Evolutionary conservation across 1,139 yeast genomes (phyloP).

Genomic region (Magnusiomyces starmeri): DNA sequence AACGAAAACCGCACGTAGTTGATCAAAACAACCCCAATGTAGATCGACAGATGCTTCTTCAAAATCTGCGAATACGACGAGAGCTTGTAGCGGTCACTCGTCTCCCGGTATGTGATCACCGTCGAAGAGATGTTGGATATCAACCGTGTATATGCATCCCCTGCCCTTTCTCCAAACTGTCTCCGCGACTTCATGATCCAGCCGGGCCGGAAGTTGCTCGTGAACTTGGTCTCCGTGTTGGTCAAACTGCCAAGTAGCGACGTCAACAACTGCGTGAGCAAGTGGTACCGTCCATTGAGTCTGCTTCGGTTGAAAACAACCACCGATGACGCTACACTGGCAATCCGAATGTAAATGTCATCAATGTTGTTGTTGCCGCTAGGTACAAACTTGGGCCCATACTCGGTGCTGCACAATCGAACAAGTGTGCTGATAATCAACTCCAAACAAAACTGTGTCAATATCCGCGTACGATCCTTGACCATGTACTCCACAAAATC

Average conservation of each 20-base stretch:
- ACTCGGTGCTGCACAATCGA: conserved; percentile 3
- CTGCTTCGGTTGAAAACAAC: conserved; percentile 64
- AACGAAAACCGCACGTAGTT: conserved; percentile 46
- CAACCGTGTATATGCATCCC: conserved; percentile 49
- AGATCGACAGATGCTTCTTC: conserved; percentile 54
- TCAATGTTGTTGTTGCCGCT: conserved; percentile 2
- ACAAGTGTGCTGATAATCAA: conserved; percentile 33
- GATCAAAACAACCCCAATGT: conserved; percentile 54
- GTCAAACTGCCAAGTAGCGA: conserved; percentile 30
- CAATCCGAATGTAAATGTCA: conserved; percentile 1
- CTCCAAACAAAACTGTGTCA: conserved; percentile 67
- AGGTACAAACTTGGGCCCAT: conserved; percentile 16
- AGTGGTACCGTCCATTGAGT: conserved; percentile 64
- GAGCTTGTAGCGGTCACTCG: conserved; percentile 1
- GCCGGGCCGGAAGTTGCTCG: neutral
- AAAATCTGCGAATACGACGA: conserved; percentile 47
- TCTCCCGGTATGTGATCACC: neutral
- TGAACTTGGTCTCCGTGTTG: neutral
- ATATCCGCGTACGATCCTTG: conserved; percentile 48
- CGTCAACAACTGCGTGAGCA: conserved; percentile 45
- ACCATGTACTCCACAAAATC: conserved; percentile 38
- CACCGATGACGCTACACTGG: conserved; percentile 28
- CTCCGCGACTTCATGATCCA: conserved; percentile 33
- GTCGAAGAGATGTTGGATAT: conserved; percentile 39
- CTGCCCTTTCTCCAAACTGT: conserved; percentile 32